Evolutionary conservation across 805 yeast genomes (phyloP).

Genomic region (Yarrowia divulgata): DNA sequence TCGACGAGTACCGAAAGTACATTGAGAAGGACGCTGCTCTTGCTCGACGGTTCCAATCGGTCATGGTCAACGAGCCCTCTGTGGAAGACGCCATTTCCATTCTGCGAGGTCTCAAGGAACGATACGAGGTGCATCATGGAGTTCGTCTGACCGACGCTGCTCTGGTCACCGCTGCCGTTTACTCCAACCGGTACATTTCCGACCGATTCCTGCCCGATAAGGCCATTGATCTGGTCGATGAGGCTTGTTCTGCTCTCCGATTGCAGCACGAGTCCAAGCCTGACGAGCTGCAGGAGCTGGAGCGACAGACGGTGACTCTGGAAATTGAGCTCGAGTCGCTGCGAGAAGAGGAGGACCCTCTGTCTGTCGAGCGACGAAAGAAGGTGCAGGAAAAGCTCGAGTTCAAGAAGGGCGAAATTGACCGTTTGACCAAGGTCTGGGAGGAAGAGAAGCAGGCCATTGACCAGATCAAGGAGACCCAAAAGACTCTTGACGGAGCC

Average conservation of each 20-base stretch:
- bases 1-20: conserved; percentile 89
- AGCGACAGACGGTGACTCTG: conserved; percentile 88
- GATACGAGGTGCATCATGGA: conserved; percentile 97
- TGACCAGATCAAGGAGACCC: conserved; percentile 78
- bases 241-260: conserved; percentile 93
- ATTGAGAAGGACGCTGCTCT: conserved; percentile 97
- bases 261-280: conserved; percentile 97
- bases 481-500: conserved; percentile 83
- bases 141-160: conserved; percentile 93
- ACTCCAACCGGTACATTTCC: conserved; percentile 87
- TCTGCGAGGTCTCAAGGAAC: conserved; percentile 89
- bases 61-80: conserved; percentile 82
- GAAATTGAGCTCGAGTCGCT: conserved; percentile 94
- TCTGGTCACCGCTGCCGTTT: conserved; percentile 88
- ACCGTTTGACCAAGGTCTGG: conserved; percentile 83
- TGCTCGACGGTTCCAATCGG: conserved; percentile 93
- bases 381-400: conserved; percentile 73
- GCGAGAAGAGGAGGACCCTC: conserved; percentile 87
- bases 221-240: conserved; percentile 96
- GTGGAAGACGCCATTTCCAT: conserved; percentile 92
- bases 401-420: conserved; percentile 67
- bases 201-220: conserved; percentile 94
- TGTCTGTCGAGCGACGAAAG: conserved; percentile 79
- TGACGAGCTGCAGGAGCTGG: conserved; percentile 87
- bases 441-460: conserved; percentile 79